Evolutionary conservation across 345 rosid species (phyloP).

Genomic region (Hibiscus trionum): DNA sequence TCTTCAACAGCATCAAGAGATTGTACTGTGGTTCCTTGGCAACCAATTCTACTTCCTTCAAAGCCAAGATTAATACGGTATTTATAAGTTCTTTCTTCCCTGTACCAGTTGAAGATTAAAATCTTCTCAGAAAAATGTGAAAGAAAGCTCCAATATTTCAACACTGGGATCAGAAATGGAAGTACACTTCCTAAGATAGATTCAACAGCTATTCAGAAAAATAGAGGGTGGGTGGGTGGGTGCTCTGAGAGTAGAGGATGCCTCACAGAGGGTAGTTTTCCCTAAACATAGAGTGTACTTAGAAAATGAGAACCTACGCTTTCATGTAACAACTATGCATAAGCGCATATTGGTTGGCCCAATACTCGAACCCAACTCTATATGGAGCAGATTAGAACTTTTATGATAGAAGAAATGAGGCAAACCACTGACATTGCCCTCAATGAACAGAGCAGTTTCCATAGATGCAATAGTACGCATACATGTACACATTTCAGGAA

Average conservation of each 20-base stretch:
- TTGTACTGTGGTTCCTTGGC: background rate
- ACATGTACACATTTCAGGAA: background rate
- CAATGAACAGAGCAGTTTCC: background rate
- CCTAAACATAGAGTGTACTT: background rate
- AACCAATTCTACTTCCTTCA: background rate
- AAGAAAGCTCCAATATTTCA: background rate
- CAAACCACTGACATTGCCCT: background rate
- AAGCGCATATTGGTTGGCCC: background rate
- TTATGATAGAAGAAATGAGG: background rate
- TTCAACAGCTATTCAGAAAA: background rate
- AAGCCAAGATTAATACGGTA: background rate
- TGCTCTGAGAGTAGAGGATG: background rate
- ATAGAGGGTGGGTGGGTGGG: no score
- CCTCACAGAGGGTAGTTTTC: background rate
- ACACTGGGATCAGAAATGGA: background rate
- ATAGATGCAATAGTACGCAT: background rate
- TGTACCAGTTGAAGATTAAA: background rate
- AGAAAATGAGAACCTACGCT: background rate
- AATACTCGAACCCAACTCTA: background rate
- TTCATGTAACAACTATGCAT: background rate
- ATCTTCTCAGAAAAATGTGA: background rate
- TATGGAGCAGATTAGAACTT: background rate
- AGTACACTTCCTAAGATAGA: background rate
- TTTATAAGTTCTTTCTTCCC: background rate
- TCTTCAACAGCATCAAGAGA: constrained; percentile 11